Base-by-base conservation (phyloP, 352 stramenopile genomes). In the Phytophthora rubi region DNA sequence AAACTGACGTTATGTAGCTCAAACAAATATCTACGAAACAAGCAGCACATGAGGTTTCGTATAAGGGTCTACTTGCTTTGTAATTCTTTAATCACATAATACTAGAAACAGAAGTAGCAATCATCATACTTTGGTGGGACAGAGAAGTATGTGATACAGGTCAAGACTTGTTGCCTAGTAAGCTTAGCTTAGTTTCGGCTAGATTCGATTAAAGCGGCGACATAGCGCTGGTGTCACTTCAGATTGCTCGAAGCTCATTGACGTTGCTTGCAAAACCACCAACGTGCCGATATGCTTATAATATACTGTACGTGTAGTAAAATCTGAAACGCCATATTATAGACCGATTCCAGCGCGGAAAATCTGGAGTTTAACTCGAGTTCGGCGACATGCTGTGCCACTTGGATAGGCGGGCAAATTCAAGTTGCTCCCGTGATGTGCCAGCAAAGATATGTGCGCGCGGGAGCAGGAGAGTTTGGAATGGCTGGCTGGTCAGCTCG, bases 371-470 rank as follows among this genome's bases (percentile, higher is more conserved):
- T 4, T 4, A 39, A 4, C 13, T 8, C 2, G 39, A 47, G 39
- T 18, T 28, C n/a, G 45, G 45, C 45, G n/a, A 52, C 45, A 28
- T 28, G 45, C 18, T 28, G 45, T 52, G 45, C n/a, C 55, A 32
- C 39, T 28, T 62, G 55, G 55, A 52, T 39, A n/a, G 37, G 13
- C 49, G 18, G 0, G 26, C 44, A 59, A 53, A 59, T 65, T 70
- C 54, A 70, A 70, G 33, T 59, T 51, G 32, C 47, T 58, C 59
- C 39, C 30, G 45, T 45, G 53, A 69, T 69, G 42, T 64, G 62
- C 48, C 55, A 21, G n/a, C 18, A 18, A 65, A 59, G 55, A 55
- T 58, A 62, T 26, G 23, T 68, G 61, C 33, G 15, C 35, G 32
- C 32, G 28, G 42, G 39, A 47, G 13, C 39, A 16, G 15, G 37